Base-by-base conservation (phyloP, 2,329 filamentous ascomycete species). In the Scedosporium dehoogii region DNA sequence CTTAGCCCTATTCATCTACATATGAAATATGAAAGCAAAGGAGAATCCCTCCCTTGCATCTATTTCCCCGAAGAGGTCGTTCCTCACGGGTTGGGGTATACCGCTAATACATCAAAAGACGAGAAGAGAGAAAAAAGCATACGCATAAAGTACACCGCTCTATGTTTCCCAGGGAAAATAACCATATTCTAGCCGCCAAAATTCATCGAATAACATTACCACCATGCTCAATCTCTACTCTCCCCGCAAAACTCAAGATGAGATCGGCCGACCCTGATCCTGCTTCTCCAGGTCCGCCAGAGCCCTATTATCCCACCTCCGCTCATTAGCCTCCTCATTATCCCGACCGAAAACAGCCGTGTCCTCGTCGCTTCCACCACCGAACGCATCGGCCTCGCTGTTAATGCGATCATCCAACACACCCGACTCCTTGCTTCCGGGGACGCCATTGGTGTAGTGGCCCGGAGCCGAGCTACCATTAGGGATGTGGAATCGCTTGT, bases 401-500 rank as follows among this genome's bases (percentile, higher is more conserved):
- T 61, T 61, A 10, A 60, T 57, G 51, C 29, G 60, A 4, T 59
- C 57, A 9, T 33, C 21, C 9, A 56, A 21, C 6, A 7, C 18
- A 16, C 29, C 16, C 16, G 12, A 21, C 3, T 56, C 48, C 9
- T 56, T 44, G 16, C 12, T 23, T 4, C 3, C 18, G 6, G 60
- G 60, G 14, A 62, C 51, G 4, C 60, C 60, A 12, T 41, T 41
- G 21, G 38, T 16, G 12, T 58, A 63, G 44, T 62, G 51, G 3
- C 84, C 83, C 0, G 84, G 81, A 0, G 77, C 81, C 55, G 80
- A 80, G 69, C 85, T 85, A 55, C 88, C 87, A 70, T 94, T 77
- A 1, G 90, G 90, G 25, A 94, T 76, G 70, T 88, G 81, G 76
- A 93, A 96, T 51, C 89, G 83, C 65, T 81, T 79, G 71, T 96